Percentiles rank a stretch among this genome's conserved stretches.
Evolutionary conservation across 805 yeast species (phyloP).

Genomic region (Lipomyces kockii): DNA sequence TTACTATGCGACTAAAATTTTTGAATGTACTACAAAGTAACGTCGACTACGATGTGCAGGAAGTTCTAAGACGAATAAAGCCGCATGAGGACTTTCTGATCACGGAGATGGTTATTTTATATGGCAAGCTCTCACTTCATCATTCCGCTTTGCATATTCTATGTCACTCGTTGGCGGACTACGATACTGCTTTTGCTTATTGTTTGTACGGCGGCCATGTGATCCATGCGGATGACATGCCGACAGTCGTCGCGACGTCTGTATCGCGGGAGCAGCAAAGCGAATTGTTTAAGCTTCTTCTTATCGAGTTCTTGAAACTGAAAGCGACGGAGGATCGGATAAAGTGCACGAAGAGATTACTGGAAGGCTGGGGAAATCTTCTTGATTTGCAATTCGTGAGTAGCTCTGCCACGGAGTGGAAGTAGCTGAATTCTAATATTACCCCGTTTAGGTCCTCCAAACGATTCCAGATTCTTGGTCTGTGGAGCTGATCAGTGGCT

Average conservation of each 20-base stretch:
- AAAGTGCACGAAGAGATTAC: conserved; percentile 39
- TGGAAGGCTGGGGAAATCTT: conserved; percentile 42
- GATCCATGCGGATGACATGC: conserved; percentile 27
- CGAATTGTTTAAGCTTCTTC: conserved; percentile 40
- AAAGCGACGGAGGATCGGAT: conserved; percentile 36
- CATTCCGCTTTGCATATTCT: conserved; percentile 44
- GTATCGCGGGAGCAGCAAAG: conserved; percentile 32
- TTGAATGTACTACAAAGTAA: conserved; percentile 38
- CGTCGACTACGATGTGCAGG: conserved; percentile 38
- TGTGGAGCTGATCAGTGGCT: conserved; percentile 41
- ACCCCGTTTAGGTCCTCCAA: conserved; percentile 31
- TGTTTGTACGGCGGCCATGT: conserved; percentile 41
- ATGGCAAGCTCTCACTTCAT: conserved; percentile 41
- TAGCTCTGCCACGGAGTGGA: not conserved
- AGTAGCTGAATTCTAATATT: not conserved
- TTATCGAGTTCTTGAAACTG: conserved; percentile 40
- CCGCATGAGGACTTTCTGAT: conserved; percentile 41
- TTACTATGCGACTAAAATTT: conserved; percentile 39
- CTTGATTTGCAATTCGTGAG: conserved; percentile 41
- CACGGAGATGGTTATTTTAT: conserved; percentile 45
- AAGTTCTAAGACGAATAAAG: conserved; percentile 39
- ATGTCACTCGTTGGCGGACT: conserved; percentile 45
- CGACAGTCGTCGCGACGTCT: conserved; percentile 12
- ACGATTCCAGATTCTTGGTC: conserved; percentile 45
- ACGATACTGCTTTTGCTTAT: conserved; percentile 44